These are phyloP conservation scores for Penicillium lividum DNA, from an alignment of 495 filamentous ascomycete species.

Conservation along the genomic window DNA sequence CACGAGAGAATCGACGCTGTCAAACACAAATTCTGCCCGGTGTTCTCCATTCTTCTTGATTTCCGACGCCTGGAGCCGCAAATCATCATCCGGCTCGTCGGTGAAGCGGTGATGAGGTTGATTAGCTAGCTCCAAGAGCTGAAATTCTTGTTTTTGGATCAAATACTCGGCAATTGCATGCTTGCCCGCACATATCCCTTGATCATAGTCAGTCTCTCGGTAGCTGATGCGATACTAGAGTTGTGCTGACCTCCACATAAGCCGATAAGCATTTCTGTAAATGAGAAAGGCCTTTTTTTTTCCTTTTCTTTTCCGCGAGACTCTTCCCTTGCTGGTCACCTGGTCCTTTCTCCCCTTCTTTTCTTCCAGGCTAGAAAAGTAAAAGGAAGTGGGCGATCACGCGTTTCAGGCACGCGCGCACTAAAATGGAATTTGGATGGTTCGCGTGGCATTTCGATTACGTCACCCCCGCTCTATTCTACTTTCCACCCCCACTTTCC, in stretches of 20 bases:
- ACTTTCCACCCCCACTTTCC: not conserved
- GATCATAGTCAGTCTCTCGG: constrained; percentile 19
- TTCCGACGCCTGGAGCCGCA: constrained; percentile 34
- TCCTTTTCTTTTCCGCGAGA: not conserved
- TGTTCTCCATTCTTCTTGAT: constrained; percentile 21
- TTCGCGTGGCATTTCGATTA: constrained; percentile 11
- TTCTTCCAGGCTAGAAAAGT: not conserved
- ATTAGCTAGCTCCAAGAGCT: constrained; percentile 35
- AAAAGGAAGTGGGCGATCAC: constrained; percentile 12
- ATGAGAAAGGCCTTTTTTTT: not conserved
- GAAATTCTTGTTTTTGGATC: constrained; percentile 74
- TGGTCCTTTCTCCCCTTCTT: not conserved
- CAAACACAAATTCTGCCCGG: constrained; percentile 49
- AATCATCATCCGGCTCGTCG: constrained; percentile 34
- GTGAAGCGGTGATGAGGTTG: constrained; percentile 19
- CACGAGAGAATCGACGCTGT: constrained; percentile 61
- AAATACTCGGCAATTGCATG: constrained; percentile 82
- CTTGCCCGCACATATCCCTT: constrained; percentile 91
- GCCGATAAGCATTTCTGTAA: constrained; percentile 78
- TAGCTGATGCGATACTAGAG: constrained; percentile 6
- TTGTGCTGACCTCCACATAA: constrained; percentile 76
- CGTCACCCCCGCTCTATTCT: constrained; percentile 9
- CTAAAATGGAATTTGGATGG: not conserved
- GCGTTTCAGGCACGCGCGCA: constrained; percentile 8
- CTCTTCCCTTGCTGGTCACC: not conserved